Conservation (phyloP, 2,329 filamentous ascomycete genomes). For the Cladosporium sp. region DNA sequence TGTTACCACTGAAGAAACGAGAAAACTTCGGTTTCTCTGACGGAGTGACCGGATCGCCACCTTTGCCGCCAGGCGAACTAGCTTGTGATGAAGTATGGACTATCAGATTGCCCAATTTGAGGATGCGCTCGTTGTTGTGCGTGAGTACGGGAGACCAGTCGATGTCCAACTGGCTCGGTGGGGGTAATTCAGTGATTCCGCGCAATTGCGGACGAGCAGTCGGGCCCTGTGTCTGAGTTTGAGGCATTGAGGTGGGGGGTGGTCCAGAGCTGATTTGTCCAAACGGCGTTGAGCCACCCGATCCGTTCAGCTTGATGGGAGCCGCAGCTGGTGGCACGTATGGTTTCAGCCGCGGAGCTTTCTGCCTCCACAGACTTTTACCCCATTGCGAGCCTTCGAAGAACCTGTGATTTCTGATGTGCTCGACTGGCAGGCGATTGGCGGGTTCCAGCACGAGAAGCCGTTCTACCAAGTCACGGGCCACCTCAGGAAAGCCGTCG, state of each 20-base stretch:
- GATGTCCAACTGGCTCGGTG: slow-evolving; percentile 94
- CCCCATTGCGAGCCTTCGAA: slow-evolving; percentile 85
- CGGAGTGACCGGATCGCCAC: slow-evolving; percentile 58
- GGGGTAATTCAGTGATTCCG: slow-evolving; percentile 89
- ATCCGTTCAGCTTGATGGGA: slow-evolving; percentile 27
- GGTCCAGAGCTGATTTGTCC: slow-evolving; percentile 32
- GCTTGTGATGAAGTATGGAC: slow-evolving; percentile 74
- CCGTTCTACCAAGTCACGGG: slow-evolving; percentile 83
- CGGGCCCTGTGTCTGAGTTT: slow-evolving; percentile 9
- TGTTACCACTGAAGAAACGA: slow-evolving; percentile 85
- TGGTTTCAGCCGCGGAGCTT: slow-evolving; percentile 78
- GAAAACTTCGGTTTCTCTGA: slow-evolving; percentile 67
- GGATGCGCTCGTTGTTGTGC: slow-evolving; percentile 82
- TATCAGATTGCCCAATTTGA: slow-evolving; percentile 86
- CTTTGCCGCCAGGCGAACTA: slow-evolving; percentile 65
- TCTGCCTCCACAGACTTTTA: slow-evolving; percentile 77
- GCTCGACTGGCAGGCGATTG: slow-evolving; percentile 79
- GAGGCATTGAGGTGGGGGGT: slow-evolving; percentile 4
- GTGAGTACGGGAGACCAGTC: slow-evolving; percentile 97
- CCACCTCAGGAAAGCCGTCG: slow-evolving; percentile 74
- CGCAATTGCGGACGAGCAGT: slow-evolving; percentile 57
- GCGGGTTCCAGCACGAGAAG: slow-evolving; percentile 83
- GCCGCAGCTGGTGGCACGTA: slow-evolving; percentile 60
- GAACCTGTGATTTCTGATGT: slow-evolving; percentile 94
- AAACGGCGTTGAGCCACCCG: slow-evolving; percentile 18